These are phyloP conservation scores for Starmerella sp. DNA, from an alignment of 805 yeast genomes.

Conservation along the genomic window DNA sequence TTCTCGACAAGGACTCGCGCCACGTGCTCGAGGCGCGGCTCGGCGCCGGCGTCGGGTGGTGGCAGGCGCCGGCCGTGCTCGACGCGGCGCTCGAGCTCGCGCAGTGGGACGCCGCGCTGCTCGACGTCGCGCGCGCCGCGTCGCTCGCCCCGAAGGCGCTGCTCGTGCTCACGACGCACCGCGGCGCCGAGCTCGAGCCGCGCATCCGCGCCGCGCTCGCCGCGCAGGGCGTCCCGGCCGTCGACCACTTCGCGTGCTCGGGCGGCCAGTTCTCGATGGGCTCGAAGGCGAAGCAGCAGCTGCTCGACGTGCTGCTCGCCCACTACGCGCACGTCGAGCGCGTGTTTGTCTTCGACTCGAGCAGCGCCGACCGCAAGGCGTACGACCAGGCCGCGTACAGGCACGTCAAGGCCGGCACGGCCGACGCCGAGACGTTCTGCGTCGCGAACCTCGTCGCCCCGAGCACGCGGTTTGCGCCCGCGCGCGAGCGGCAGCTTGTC, in stretches of 20 bases:
- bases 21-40: constrained; percentile 12
- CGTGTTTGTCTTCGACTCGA: constrained; percentile 16
- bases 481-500: constrained; percentile 18
- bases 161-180: constrained; percentile 19
- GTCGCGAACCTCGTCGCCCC: constrained; percentile 1
- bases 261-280: neutral
- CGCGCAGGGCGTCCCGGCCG: constrained; percentile 8
- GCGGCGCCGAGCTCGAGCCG: constrained; percentile 6
- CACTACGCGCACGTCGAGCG: constrained; percentile 12
- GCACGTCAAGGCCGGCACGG: constrained; percentile 9
- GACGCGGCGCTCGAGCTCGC: constrained; percentile 9
- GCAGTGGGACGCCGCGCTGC: constrained; percentile 17
- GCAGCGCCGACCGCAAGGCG: constrained; percentile 9
- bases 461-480: constrained; percentile 7
- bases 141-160: neutral
- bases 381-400: constrained; percentile 2
- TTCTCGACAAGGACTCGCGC: constrained; percentile 13
- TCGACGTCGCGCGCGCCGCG: constrained; percentile 13
- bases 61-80: constrained; percentile 15
- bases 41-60: constrained; percentile 13
- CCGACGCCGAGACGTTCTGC: constrained; percentile 10
- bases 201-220: constrained; percentile 11
- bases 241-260: constrained; percentile 18
- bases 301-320: constrained; percentile 18
- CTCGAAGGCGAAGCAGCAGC: constrained; percentile 4